Evolutionary conservation across 805 yeast species (phyloP), one percentile per base, ranked within the genome.

Genomic region (Saturnispora halmiae): DNA sequence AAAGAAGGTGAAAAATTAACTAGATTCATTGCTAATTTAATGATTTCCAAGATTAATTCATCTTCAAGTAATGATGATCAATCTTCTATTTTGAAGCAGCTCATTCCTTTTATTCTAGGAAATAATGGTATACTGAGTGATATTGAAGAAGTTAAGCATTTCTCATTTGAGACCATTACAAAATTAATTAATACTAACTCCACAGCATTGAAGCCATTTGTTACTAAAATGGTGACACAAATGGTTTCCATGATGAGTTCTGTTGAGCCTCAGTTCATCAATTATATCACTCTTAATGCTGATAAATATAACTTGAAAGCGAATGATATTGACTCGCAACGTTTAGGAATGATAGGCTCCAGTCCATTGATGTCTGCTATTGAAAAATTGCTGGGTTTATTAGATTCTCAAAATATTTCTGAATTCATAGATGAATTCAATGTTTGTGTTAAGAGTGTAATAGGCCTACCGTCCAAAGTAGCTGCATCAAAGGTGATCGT

Each of bases 301-400:
- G 88, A 77, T 44, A 90, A 87, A 57, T 87, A 82, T 55, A 86
- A 87, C 32, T 56, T 87, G 44, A 77, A 76, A 38, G 65, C 77
- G 6, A 72, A 74, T 43, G 83, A 77, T 30, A 75, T 90, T 45
- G 96, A 92, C 58, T 76, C 84, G 0, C 77, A 77, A 38, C 70
- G 97, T 52, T 62, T 79, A 40, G 80, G 77, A 43, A 73, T 82
- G 33, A 70, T 92, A 25, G 78, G 90, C 0, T 66, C 70, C 21
- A 88, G 96, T 0, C 96, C 97, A 0, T 72, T 88, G 64, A 83
- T 86, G 88, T 87, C 79, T 41, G 81, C 94, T 0, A 68, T 88
- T 38, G 96, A 86, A 47, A 73, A 67, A 36, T 57, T 88, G 46
- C 60, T 88, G 44, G 79, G 74, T 34, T 53, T 74, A 21, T 50